Base-by-base conservation (phyloP, 1,284 basidiomycete genomes). In the Cryptococcus sp. region DNA sequence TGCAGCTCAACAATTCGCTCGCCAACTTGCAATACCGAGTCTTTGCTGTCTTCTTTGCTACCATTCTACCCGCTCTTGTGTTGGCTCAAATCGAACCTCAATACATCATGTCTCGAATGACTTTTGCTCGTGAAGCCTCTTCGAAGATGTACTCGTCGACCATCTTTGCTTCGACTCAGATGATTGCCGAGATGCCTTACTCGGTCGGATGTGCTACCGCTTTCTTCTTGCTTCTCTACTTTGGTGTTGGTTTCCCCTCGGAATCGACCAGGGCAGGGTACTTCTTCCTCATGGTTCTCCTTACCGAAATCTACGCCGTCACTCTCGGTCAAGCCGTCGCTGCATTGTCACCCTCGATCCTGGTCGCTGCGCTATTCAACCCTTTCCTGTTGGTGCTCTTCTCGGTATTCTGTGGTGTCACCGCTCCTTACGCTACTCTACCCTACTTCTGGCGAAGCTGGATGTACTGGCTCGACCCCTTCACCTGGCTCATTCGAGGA, bases 1-100 rank as follows among this genome's bases (percentile, higher is more conserved):
- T 97, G 50, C 84, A 87, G 67, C 78, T 92, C 21, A 81, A 81
- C 46, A 75, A 82, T 62, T 84, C 83, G 55, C 58, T 82, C 37
- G 81, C 85, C 45, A 84, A 87, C 45, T 75, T 96, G 24, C 87
- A 97, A 67, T 93, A 91, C 77, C 81, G 88, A 36, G 82, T 90
- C 34, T 92, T 92, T 73, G 69, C 72, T 45, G 59, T 71, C 53
- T 78, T 77, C 69, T 77, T 78, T 51, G 65, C 66, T 42, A 67
- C 64, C 36, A 63, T 74, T 25, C 57, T 71, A 39, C 70, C 68
- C 7, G 66, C 66, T 22, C 61, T 72, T 28, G 60, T 76, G 24
- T 60, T 73, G 36, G 66, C 69, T 46, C 75, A 70, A 72, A 85
- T 92, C 53, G 86, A 91, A 73, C 89, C 91, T 0, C 75, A 88